Base-by-base conservation (phyloP, 2,329 filamentous ascomycete species). In the Fusarium devonianum region DNA sequence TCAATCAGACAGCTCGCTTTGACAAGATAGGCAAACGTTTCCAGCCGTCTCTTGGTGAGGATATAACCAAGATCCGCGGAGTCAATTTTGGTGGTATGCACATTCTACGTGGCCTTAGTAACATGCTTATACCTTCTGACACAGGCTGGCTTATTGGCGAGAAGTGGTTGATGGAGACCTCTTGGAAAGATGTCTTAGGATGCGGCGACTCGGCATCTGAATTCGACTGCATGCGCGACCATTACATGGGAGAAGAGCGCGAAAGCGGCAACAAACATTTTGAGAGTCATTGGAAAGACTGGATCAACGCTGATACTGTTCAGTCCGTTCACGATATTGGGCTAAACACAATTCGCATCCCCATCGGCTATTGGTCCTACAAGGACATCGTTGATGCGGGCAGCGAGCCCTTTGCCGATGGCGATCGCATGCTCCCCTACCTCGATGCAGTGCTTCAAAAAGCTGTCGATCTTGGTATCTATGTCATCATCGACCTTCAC, bases 331-430 rank as follows among this genome's bases (percentile, higher is more conserved):
- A 59, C 22, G 56, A 59, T 19, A 56, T 59, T 0, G 56, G 56
- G 2, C 13, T 60, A 2, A 60, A 59, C 43, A 59, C 56, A 5
- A 59, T 59, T 16, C 40, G 56, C 0, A 59, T 59, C 12, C 56
- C 56, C 1, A 60, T 60, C 2, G 56, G 56, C n/a, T 60, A 59
- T 19, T 59, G 56, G 56, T 59, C 56, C 0, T 60, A 53, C n/a
- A 39, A 19, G 0, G 43, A 39, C 3, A 60, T 60, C 2, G 56
- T 59, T 1, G 56, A 59, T n/a, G 53, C 34, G 3, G 30, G 30
- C 13, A 60, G 56, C 2, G 56, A 59, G 7, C 56, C 56, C 0
- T 59, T 59, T 19, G 56, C 56, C 0, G 56, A 60, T 8, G 56
- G 56, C 0, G 18, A 56, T 7, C 39, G 39, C 1, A 60, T 60